Evolutionary conservation across 768 basidiomycete species (phyloP), one percentile per base, ranked within the genome.

Genomic region (Chiua virens): DNA sequence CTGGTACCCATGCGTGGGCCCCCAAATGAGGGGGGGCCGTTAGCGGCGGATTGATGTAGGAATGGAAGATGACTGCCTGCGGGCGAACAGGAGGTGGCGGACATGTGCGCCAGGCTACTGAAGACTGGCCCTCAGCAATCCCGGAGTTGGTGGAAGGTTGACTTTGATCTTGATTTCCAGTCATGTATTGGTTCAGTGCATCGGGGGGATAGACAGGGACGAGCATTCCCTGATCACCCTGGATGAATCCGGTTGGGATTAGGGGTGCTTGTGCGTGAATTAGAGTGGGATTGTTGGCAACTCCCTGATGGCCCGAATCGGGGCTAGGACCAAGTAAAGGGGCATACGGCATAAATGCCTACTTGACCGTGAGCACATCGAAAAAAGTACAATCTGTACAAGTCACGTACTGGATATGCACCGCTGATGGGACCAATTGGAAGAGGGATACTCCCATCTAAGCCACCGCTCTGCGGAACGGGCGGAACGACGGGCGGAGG

Each of bases 121-220:
- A 47, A 46, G 62, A 59, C 54, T 65, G 69, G 37, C 62, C 54
- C 47, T 68, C 67, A 14, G 71, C 54, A 35, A 61, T 44, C 40
- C 57, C 64, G 5, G 60, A 45, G 35, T 46, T 57, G 35, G 47
- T 43, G 38, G 55, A 60, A 46, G 32, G 38, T 23, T 60, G 56
- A 15, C 30, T 57, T n/a, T 57, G 62, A 23, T 64, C 55, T 52
- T 73, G 74, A 50, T 66, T 69, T 43, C 73, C 70, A 21, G 82
- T 64, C 80, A 88, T 82, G 57, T 88, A 88, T 47, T 81, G 80
- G 55, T 86, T 79, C 23, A 88, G 75, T 2, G 82, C 86, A 41
- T 89, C 87, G 4, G 82, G 82, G 22, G 78, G 79, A 62, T 89
- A 89, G 28, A 87, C 77, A 21, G 87, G 79, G 37, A 87, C 79